Evolutionary conservation across 805 yeast species (phyloP).

Genomic region (Yarrowia deformans): DNA sequence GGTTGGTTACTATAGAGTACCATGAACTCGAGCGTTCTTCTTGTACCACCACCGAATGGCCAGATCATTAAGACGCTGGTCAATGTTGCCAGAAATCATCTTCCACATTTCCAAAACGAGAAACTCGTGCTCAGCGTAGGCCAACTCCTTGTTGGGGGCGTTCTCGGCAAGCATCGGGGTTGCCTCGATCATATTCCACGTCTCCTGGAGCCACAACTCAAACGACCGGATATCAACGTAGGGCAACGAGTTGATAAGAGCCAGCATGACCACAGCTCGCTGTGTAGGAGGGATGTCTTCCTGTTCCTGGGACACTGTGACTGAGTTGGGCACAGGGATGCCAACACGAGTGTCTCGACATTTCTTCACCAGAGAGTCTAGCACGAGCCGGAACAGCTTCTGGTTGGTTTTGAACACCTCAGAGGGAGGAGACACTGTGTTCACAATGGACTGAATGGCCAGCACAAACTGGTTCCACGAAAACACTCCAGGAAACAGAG

Average conservation of each 20-base stretch:
- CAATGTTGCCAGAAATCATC: slow-evolving; percentile 63
- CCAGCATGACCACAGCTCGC: slow-evolving; percentile 42
- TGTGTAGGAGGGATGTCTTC: slow-evolving; percentile 35
- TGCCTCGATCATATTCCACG: slow-evolving; percentile 32
- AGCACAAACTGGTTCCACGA: slow-evolving; percentile 63
- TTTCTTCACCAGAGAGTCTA: slow-evolving; percentile 48
- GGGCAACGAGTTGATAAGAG: slow-evolving; percentile 42
- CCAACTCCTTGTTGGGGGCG: slow-evolving; percentile 28
- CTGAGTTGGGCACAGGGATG: neutral
- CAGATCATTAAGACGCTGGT: slow-evolving; percentile 61
- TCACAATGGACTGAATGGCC: slow-evolving; percentile 65
- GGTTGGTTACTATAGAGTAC: neutral
- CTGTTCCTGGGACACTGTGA: neutral
- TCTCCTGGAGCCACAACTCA: slow-evolving; percentile 34
- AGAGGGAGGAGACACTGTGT: slow-evolving; percentile 53
- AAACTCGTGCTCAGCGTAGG: slow-evolving; percentile 51
- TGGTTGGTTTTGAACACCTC: slow-evolving; percentile 45
- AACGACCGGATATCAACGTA: slow-evolving; percentile 42
- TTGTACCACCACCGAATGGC: slow-evolving; percentile 73
- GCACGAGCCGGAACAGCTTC: slow-evolving; percentile 49
- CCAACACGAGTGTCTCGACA: slow-evolving; percentile 18
- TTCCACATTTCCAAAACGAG: slow-evolving; percentile 60
- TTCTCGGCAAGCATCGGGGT: slow-evolving; percentile 16
- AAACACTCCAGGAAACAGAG: slow-evolving; percentile 64
- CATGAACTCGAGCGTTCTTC: slow-evolving; percentile 8